phyloP scores from a whole-genome alignment of 305 asterid genomes.

The Rubia balearica region DNA sequence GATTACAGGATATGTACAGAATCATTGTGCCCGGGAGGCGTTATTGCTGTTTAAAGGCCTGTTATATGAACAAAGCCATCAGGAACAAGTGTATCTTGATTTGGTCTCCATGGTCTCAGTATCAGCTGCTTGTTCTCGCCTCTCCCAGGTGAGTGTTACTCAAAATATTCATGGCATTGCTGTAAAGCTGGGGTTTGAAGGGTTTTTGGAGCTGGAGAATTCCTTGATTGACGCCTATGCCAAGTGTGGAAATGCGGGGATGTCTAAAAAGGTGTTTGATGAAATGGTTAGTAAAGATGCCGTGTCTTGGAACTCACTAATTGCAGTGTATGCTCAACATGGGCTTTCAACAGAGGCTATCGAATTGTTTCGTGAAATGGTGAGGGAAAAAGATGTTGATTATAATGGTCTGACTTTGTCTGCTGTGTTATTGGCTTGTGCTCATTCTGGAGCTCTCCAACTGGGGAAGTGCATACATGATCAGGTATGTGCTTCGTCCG shows the following conservation, averaged over 20 bases:
- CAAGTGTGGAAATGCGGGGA: conserved; percentile 6
- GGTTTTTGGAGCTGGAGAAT: conserved; percentile 4
- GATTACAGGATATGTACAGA: conserved; percentile 6
- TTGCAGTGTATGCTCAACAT: conserved; percentile 9
- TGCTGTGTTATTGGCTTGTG: conserved; percentile 14
- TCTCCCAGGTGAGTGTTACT: conserved; percentile 3
- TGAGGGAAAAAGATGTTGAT: background rate
- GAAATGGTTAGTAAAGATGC: background rate
- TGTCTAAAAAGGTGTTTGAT: conserved; percentile 8
- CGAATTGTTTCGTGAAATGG: conserved; percentile 4
- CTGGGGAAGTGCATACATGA: conserved; percentile 11
- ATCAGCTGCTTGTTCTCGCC: conserved; percentile 7
- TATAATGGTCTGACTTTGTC: conserved; percentile 8
- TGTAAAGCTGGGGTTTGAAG: conserved; percentile 6
- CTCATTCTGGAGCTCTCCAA: conserved; percentile 12
- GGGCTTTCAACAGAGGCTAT: conserved; percentile 7
- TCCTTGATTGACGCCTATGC: conserved; percentile 12
- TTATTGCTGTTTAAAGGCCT: conserved; percentile 5
- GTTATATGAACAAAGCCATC: conserved; percentile 3
- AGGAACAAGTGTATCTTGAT: conserved; percentile 2
- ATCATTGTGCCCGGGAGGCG: conserved; percentile 2
- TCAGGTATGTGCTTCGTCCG: background rate
- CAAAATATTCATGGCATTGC: conserved; percentile 6
- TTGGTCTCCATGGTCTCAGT: conserved; percentile 7
- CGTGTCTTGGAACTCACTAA: conserved; percentile 5